phyloP scores from a whole-genome alignment of 768 basidiomycete species.

The Hortiboletus flavorubellus region DNA sequence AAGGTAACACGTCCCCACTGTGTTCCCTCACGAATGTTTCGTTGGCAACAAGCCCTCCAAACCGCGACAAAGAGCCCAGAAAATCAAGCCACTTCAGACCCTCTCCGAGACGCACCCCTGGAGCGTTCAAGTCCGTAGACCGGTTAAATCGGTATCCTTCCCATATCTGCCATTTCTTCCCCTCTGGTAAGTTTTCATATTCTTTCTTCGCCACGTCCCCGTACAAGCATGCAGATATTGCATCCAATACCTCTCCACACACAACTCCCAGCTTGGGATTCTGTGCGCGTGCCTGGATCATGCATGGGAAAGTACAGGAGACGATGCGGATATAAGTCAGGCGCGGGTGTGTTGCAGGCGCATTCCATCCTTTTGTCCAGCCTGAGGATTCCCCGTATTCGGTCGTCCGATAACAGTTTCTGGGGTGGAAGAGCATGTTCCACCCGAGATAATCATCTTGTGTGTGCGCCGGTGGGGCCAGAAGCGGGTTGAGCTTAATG shows the following conservation, averaged over 20 bases:
- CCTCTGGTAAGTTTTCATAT: conserved; percentile 39
- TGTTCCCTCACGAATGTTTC: conserved; percentile 32
- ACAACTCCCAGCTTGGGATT: conserved; percentile 55
- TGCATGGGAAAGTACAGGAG: conserved; percentile 54
- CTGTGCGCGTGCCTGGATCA: conserved; percentile 45
- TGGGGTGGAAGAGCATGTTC: conserved; percentile 70
- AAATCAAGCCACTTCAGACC: conserved; percentile 61
- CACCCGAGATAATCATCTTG: conserved; percentile 56
- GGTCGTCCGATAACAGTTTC: conserved; percentile 57
- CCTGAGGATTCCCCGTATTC: conserved; percentile 63
- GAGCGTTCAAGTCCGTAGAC: conserved; percentile 57
- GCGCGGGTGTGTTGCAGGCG: conserved; percentile 66
- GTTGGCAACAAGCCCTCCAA: conserved; percentile 55
- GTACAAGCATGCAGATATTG: conserved; percentile 49
- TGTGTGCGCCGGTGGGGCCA: conserved; percentile 44
- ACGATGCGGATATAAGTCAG: conserved; percentile 48
- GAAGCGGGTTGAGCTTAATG: conserved; percentile 58
- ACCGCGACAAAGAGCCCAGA: conserved; percentile 55
- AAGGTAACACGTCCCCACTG: conserved; percentile 49
- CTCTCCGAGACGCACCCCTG: conserved; percentile 63
- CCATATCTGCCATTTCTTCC: conserved; percentile 42
- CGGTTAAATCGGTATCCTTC: conserved; percentile 64
- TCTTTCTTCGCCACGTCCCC: conserved; percentile 50
- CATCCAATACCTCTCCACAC: conserved; percentile 63
- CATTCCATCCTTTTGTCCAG: conserved; percentile 62